phyloP scores from a whole-genome alignment of 2,329 filamentous ascomycete species.

The Stemphylium vesicarium region DNA sequence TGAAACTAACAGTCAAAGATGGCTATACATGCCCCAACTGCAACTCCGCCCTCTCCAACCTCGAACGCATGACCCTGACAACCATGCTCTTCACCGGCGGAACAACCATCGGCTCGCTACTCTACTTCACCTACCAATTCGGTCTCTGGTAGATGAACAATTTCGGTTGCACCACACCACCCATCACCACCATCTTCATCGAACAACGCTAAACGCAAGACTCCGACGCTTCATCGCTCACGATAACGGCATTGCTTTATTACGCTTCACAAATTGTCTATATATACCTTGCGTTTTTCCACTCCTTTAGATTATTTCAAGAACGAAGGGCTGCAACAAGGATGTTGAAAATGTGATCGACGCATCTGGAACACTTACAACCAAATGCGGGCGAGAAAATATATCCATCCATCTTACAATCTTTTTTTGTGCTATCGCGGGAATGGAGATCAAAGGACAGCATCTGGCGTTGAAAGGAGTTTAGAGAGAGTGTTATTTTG shows the following conservation, averaged over 20 bases:
- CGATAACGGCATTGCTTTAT: constrained; percentile 31
- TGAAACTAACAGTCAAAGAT: constrained; percentile 45
- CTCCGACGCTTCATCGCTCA: constrained; percentile 6
- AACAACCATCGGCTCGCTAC: constrained; percentile 65
- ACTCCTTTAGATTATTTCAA: background rate
- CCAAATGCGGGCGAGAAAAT: background rate
- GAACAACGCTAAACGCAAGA: background rate
- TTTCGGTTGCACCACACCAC: background rate
- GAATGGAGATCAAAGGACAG: background rate
- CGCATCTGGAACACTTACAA: background rate
- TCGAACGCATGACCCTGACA: constrained; percentile 62
- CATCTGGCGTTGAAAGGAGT: background rate
- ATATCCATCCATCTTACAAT: background rate
- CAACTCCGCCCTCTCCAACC: constrained; percentile 57
- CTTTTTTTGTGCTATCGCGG: background rate
- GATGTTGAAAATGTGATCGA: background rate
- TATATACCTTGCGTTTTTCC: constrained; percentile 15
- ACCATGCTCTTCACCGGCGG: constrained; percentile 62
- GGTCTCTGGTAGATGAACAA: constrained; percentile 46
- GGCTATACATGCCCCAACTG: constrained; percentile 63
- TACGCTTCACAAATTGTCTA: constrained; percentile 27
- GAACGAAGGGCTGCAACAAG: background rate
- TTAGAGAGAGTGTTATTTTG: background rate
- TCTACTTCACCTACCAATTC: constrained; percentile 57
- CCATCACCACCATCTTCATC: background rate